Base-by-base conservation (phyloP, 1,139 yeast genomes). In the Debaryomyces udenii region DNA sequence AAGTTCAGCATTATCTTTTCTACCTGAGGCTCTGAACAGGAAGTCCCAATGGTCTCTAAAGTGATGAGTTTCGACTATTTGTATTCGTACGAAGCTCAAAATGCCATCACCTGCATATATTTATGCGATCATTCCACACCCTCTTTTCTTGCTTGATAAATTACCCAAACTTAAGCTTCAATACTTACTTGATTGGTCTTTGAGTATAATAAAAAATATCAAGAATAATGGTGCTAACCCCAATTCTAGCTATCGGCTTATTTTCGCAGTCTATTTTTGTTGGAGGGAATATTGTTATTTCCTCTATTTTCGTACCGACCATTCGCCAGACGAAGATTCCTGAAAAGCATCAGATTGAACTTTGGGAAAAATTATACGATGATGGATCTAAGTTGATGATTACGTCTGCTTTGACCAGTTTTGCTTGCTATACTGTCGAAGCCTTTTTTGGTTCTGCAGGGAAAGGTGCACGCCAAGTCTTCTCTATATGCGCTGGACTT, bases 211-310 rank as follows among this genome's bases (percentile, higher is more conserved):
- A 10, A n/a, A n/a, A 22, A 22, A 22, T 9, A 22, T 6, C 28
- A n/a, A 26, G 16, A 4, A 14, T 4, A 31, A 31, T 37, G 40
- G 13, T 35, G 4, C 9, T 37, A 1, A 31, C 28, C 3, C 16
- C 33, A n/a, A 20, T 31, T 31, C 36, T 27, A 24, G 36, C 40
- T 9, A 9, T 40, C 5, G 43, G 40, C 7, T 17, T 40, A 10
- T 6, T 37, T 23, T 32, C 43, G 6, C 43, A 40, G 32, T 40
- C 43, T 2, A 22, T 40, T 14, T 40, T 40, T 28, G 23, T 40
- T 17, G 43, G 43, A 14, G 40, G 40, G 3, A 40, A 40, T 17
- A 14, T 40, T 18, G 37, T 28, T 7, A 20, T 40, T 4, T 40
- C 43, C 5, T 20, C 32, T n/a, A 31, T 40, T 5, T 31, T 37